Base-by-base conservation (phyloP, 2,329 filamentous ascomycete genomes). In the Laburnicola sp. region DNA sequence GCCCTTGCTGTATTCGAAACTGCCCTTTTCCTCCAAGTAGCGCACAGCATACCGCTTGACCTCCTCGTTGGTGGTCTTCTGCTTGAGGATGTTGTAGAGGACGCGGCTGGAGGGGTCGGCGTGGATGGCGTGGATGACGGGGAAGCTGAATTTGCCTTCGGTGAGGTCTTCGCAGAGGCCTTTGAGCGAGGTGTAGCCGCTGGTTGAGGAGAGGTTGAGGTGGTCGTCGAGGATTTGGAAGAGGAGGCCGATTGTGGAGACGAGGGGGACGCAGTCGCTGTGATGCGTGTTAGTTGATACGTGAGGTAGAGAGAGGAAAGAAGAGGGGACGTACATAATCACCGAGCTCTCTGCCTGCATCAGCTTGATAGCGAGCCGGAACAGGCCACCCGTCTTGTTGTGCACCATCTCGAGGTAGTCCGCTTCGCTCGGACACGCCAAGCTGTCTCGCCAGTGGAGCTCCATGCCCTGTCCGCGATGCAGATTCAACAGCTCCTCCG, bases 141-240 rank as follows among this genome's bases (percentile, higher is more conserved):
- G 91, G 71, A 97, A 97, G 25, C 88, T 93, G 77, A 97, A 97
- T 80, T 97, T 97, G 57, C 93, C 93, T 76, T 97, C 94, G 1
- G 91, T 97, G 63, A 97, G 76, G 74, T 97, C 94, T 77, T 97
- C 93, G 73, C 90, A 96, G 62, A 96, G 83, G 43, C 93, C 94
- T 77, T 97, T 97, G 74, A 96, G 93, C 58, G 87, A 80, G 32
- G 86, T 86, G 78, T 97, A 97, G 65, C 66, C 71, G 2, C 73
- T 65, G 26, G 69, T 69, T 35, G 76, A 70, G 46, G 73, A 74
- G 37, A 99, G 84, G 72, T 97, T 97, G 73, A 91, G 85, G 76
- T 96, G 96, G 80, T 99, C 94, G 77, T 93, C 89, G 63, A 89
- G 84, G 75, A 96, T 94, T 74, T 96, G 91, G 79, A 91, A 96